Evolutionary conservation across 1,284 basidiomycete genomes (phyloP), one percentile per base, ranked within the genome.

Genomic region (Anthracocystis panici-leucophaei): DNA sequence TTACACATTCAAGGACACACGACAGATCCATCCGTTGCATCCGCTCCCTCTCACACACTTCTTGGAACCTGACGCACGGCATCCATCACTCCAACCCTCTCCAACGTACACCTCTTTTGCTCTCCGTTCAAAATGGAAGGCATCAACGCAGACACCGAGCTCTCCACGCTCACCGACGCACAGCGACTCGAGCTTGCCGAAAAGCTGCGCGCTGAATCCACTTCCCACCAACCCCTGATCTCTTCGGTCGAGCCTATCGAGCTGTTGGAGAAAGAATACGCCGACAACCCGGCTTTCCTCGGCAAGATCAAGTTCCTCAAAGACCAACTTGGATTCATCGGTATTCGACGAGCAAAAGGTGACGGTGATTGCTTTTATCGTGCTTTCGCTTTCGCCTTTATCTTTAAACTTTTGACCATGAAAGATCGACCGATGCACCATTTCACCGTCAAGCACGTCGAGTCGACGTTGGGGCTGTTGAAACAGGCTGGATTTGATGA

Each of bases 321-420:
- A 29, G 56, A 75, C 3, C 23, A 76, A 40, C 67, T 67, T 7
- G 61, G 69, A 1, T 83, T 78, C 53, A 65, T 65, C 45, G 77
- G 79, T 5, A 61, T 82, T 9, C 74, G 80, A 18, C 57, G 76
- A 0, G 62, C 76, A 4, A 73, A 75, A n/a, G 78, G 81, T 2
- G 82, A 83, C 71, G 82, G 82, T 0, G 80, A 82, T 45, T 83
- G 82, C 66, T 83, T 83, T 70, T 82, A 83, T 60, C 71, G 82
- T 11, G 74, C 78, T 0, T 81, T 83, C 23, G 80, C 75, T 2
- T 83, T 82, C 54, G 76, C 78, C 2, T 80, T 77, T 27, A 61
- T 82, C 49, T 57, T 75, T 40, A 69, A 75, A 44, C 61, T 83
- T 42, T 56, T 81, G 23, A 59, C 45, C 29, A 70, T 75, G 64